Conservation (phyloP, 306 rosid genomes). For the Medicago ruthenica region DNA sequence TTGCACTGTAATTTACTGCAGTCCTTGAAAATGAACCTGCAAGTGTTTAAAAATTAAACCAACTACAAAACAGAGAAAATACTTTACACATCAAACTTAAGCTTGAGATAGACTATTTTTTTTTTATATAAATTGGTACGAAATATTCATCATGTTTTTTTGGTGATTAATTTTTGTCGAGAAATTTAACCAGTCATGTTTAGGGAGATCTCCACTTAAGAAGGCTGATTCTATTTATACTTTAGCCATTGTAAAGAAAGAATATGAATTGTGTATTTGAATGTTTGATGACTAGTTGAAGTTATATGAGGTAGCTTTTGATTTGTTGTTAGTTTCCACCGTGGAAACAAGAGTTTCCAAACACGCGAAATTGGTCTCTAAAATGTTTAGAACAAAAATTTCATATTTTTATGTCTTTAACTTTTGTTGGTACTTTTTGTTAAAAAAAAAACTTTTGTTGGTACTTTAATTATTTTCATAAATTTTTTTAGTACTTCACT, state of each 20-base stretch:
- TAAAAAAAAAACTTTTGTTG: neutral
- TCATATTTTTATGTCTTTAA: neutral
- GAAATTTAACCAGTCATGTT: too few relatives aligned
- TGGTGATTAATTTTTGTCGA: too few relatives aligned
- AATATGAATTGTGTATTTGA: too few relatives aligned
- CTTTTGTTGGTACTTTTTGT: neutral
- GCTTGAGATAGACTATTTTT: neutral
- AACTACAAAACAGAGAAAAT: neutral
- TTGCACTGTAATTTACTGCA: constrained; percentile 86
- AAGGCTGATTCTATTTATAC: too few relatives aligned
- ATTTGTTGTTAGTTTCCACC: too few relatives aligned
- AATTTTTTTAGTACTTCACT: neutral
- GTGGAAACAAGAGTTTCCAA: too few relatives aligned
- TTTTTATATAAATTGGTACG: neutral
- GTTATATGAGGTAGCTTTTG: too few relatives aligned
- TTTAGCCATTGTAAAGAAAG: too few relatives aligned
- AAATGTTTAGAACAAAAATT: neutral
- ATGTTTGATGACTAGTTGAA: too few relatives aligned
- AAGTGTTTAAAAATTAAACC: neutral
- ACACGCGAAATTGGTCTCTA: too few relatives aligned
- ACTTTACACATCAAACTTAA: neutral
- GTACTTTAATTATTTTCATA: neutral
- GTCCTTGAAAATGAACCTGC: constrained; percentile 90
- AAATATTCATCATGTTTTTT: too few relatives aligned
- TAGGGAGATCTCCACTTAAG: too few relatives aligned